Base-by-base conservation (phyloP, 2,329 filamentous ascomycete genomes). In the Alternaria angustiovoidea region DNA sequence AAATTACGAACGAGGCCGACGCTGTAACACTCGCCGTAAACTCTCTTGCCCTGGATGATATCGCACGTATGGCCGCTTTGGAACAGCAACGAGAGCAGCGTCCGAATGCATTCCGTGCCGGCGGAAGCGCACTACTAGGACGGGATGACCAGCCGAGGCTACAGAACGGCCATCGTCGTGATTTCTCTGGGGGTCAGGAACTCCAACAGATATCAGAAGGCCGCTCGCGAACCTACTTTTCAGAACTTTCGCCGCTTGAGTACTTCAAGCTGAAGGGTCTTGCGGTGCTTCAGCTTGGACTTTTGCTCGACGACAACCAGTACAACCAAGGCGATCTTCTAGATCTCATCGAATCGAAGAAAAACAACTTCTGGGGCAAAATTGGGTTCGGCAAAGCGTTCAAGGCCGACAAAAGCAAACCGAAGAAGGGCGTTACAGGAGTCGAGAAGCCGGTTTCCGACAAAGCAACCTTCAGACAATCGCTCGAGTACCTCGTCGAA, bases 221-320 rank as follows among this genome's bases (percentile, higher is more conserved):
- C 9, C 85, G 74, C 80, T 85, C 79, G 1, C 92, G 94, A 74
- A 92, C 90, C 69, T 99, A 96, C 80, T 99, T 99, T 76, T 97
- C 95, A 0, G 95, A 99, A 75, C 86, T 99, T 6, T 96, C 95
- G 2, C 93, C 92, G 0, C 83, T 99, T 30, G 95, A 99, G 75
- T 98, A 97, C 76, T 98, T 99, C 78, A 98, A 98, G 70, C 92
- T 98, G 46, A 90, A 95, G 26, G 94, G 98, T 72, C 88, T 98
- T 57, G 95, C 95, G 9, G 95, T 99, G 6, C 83, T 99, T 60
- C 94, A 92, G 1, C 96, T 99, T 89, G 93, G 97, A 67, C 93
- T 95, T 7, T 85, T 98, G 78, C 85, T 99, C 5, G 93, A 96
- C 70, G 93, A 96, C 68, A 88, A 89, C 4, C 89, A 96, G 69